These are phyloP conservation scores for Entomortierella parvispora DNA, from an alignment of 192 early-diverging fungal species.

Conservation along the genomic window DNA sequence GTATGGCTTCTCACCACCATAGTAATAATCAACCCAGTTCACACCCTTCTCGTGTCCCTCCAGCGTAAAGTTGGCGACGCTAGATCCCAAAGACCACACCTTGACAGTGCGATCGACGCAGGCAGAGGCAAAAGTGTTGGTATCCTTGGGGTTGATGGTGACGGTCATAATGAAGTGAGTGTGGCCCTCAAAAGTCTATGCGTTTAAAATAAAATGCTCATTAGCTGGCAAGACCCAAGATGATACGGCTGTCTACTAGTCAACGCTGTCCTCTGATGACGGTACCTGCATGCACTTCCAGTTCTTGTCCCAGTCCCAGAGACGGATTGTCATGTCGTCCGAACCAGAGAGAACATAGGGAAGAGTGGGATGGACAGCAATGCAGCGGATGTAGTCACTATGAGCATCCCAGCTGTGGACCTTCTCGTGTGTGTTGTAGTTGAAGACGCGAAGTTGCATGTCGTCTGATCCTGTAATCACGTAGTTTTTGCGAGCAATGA, in stretches of 20 bases:
- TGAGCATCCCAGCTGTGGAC: constrained; percentile 96
- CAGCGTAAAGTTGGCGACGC: constrained; percentile 96
- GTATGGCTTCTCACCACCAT: constrained; percentile 98
- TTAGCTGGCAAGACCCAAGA: neutral
- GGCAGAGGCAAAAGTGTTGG: constrained; percentile 99
- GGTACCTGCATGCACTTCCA: constrained; percentile 95
- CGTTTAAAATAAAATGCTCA: neutral
- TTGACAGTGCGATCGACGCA: constrained; percentile 97
- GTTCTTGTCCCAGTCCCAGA: constrained; percentile 99
- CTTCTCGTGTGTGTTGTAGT: constrained; percentile 99
- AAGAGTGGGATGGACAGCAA: constrained; percentile 96
- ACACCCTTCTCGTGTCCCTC: constrained; percentile 99
- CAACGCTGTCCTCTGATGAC: neutral
- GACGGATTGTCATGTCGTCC: constrained; percentile 96
- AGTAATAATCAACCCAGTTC: constrained; percentile 98
- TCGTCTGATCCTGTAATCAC: constrained; percentile 98
- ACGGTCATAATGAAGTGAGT: constrained; percentile 98
- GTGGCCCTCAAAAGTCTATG: constrained; percentile 94
- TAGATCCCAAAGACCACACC: constrained; percentile 96
- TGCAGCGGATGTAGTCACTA: constrained; percentile 95
- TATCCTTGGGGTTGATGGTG: constrained; percentile 97
- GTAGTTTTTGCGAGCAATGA: constrained; percentile 98
- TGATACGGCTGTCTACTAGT: neutral
- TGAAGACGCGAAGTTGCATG: constrained; percentile 97
- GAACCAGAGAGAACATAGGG: constrained; percentile 93